Percentiles rank a stretch among this genome's conserved stretches.
These are phyloP conservation scores for Tausonia pullulans DNA, from an alignment of 1,284 basidiomycete species.

Conservation along the genomic window DNA sequence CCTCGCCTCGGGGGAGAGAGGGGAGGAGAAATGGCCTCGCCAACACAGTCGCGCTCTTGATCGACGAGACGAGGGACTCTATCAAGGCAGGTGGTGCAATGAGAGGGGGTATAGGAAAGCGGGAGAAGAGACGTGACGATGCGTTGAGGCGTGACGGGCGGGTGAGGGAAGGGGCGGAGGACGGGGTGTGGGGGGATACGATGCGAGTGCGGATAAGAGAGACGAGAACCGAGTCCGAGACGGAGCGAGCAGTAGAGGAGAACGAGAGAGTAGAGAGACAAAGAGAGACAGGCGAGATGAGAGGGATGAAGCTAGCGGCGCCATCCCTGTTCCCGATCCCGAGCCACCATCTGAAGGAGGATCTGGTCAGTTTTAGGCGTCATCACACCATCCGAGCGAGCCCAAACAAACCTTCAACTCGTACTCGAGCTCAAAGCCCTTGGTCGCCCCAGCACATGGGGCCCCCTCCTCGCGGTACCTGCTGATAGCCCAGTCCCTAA, in stretches of 20 bases:
- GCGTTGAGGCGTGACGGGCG: background rate
- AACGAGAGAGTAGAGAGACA: too few species aligned
- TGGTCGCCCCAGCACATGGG: background rate
- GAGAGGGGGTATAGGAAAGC: background rate
- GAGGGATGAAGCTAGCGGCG: too few species aligned
- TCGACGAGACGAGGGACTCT: too few species aligned
- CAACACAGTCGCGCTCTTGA: too few species aligned
- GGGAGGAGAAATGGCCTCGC: background rate
- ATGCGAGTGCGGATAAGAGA: too few species aligned
- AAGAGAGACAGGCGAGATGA: background rate
- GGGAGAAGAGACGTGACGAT: background rate
- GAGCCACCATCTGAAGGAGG: too few species aligned
- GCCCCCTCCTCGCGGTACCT: constrained; percentile 13
- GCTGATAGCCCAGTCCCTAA: constrained; percentile 38
- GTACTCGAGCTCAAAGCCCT: constrained; percentile 9
- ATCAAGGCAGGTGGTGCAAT: too few species aligned
- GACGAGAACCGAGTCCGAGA: too few species aligned
- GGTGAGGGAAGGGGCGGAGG: background rate
- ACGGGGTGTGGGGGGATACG: too few species aligned
- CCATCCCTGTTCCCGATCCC: background rate
- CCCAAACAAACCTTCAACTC: background rate
- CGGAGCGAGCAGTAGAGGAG: too few species aligned
- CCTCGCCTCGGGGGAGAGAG: background rate
- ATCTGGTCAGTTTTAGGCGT: background rate
- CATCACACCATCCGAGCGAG: background rate